A percentile compares a stretch with the other conserved stretches of the same genome.
Evolutionary conservation across 2,329 filamentous ascomycete species (phyloP).

Genomic region (Allantophomopsis lycopodina): DNA sequence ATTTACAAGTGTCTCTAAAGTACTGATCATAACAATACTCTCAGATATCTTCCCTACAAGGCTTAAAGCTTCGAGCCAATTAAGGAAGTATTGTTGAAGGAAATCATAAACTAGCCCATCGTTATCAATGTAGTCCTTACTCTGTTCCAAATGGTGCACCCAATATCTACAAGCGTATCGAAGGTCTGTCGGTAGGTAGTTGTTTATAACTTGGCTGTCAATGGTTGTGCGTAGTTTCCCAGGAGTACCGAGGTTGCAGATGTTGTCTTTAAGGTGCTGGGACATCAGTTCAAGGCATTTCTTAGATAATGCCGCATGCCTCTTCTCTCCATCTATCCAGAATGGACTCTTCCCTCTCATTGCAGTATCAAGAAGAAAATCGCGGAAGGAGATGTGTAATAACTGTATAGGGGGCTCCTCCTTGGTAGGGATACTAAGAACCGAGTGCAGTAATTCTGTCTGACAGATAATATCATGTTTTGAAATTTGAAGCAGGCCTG

Average conservation of each 20-base stretch:
- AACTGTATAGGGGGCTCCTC: constrained; percentile 7
- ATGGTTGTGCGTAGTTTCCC: constrained; percentile 4
- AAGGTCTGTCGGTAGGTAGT: constrained; percentile 6
- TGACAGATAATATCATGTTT: constrained; percentile 4
- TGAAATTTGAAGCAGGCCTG: constrained; percentile 7
- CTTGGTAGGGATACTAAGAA: constrained; percentile 10
- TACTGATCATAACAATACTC: neutral
- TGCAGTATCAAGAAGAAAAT: constrained; percentile 11
- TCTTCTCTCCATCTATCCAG: constrained; percentile 3
- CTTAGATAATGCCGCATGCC: constrained; percentile 1
- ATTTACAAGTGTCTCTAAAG: neutral
- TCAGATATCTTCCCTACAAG: neutral
- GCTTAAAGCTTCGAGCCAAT: constrained; percentile 10
- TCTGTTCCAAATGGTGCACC: constrained; percentile 13
- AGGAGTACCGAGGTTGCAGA: constrained; percentile 7
- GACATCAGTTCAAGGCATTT: constrained; percentile 3
- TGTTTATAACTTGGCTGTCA: constrained; percentile 1
- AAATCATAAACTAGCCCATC: constrained; percentile 18
- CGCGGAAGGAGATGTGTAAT: constrained; percentile 15
- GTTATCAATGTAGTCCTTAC: constrained; percentile 13
- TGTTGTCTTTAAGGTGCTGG: constrained; percentile 7
- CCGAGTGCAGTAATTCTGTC: constrained; percentile 10
- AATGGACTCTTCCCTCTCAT: constrained; percentile 1
- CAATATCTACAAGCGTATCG: constrained; percentile 14
- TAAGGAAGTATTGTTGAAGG: constrained; percentile 22